Evolutionary conservation across 768 basidiomycete species (phyloP).

Genomic region (Lentinus tigrinus): DNA sequence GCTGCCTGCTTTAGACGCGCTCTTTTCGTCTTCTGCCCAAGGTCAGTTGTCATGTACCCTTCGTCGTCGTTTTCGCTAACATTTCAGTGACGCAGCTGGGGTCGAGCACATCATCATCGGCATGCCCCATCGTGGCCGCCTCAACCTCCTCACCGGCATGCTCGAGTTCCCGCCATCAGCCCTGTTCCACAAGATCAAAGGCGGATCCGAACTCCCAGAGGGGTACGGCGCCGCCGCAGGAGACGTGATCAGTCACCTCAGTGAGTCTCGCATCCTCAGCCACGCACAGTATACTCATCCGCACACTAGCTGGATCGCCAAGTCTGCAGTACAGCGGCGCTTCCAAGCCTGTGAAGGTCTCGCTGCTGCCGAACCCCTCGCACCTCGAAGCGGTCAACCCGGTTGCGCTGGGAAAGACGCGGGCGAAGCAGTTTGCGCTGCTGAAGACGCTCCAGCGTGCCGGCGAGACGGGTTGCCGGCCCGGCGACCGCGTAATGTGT

Average conservation of each 20-base stretch:
- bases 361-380: conserved; percentile 78
- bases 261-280: conserved; percentile 34
- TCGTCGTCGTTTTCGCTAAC: neutral
- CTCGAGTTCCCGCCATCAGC: conserved; percentile 64
- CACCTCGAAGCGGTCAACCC: conserved; percentile 88
- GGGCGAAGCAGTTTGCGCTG: conserved; percentile 85
- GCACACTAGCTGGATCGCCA: conserved; percentile 58
- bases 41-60: conserved; percentile 35
- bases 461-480: conserved; percentile 34
- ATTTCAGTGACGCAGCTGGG: conserved; percentile 42
- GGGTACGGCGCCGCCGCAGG: conserved; percentile 68
- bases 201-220: conserved; percentile 68
- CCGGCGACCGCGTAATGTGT: conserved; percentile 77
- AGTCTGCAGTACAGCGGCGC: conserved; percentile 55
- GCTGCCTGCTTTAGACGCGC: conserved; percentile 79
- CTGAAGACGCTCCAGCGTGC: conserved; percentile 55
- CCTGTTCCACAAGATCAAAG: conserved; percentile 86
- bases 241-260: conserved; percentile 86
- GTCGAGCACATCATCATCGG: conserved; percentile 72
- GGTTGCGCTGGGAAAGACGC: conserved; percentile 84
- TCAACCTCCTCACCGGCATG: conserved; percentile 82
- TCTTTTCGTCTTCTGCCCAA: conserved; percentile 67
- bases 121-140: conserved; percentile 86
- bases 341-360: conserved; percentile 58
- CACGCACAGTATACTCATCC: neutral